Percentiles rank a stretch among this genome's conserved stretches.
These are phyloP conservation scores for Saccharomyces hybrid DNA, from an alignment of 1,139 yeast species.

Conservation along the genomic window DNA sequence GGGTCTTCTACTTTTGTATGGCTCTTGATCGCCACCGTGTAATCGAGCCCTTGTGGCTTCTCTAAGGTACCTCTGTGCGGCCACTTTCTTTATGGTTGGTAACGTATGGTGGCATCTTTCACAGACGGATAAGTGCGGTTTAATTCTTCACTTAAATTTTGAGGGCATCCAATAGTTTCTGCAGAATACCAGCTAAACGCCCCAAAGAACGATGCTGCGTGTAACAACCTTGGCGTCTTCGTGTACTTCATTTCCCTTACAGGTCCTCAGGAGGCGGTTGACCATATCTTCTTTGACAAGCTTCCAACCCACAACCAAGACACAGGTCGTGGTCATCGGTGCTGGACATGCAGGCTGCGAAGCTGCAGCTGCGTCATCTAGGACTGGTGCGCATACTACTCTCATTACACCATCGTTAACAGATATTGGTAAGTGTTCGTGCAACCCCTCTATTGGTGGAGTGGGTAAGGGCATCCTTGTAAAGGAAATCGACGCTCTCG, in stretches of 20 bases:
- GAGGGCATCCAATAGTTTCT: not conserved
- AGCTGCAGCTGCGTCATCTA: conserved; percentile 89
- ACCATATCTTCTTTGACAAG: conserved; percentile 19
- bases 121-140: not conserved
- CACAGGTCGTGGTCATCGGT: conserved; percentile 77
- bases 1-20: not conserved
- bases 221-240: not conserved
- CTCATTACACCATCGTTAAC: conserved; percentile 67
- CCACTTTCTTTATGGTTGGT: not conserved
- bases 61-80: not conserved
- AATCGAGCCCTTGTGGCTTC: not conserved
- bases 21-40: not conserved
- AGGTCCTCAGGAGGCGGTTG: not conserved
- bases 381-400: conserved; percentile 67
- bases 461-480: conserved; percentile 93
- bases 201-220: not conserved
- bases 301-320: conserved; percentile 36
- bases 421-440: conserved; percentile 89
- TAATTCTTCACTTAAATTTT: not conserved
- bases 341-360: conserved; percentile 99
- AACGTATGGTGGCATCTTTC: not conserved
- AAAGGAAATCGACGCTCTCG: conserved; percentile 92
- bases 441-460: conserved; percentile 98
- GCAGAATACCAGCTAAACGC: not conserved
- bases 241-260: not conserved